phyloP scores from a whole-genome alignment of 2,329 filamentous ascomycete species.

The Curvularia spicifera region DNA sequence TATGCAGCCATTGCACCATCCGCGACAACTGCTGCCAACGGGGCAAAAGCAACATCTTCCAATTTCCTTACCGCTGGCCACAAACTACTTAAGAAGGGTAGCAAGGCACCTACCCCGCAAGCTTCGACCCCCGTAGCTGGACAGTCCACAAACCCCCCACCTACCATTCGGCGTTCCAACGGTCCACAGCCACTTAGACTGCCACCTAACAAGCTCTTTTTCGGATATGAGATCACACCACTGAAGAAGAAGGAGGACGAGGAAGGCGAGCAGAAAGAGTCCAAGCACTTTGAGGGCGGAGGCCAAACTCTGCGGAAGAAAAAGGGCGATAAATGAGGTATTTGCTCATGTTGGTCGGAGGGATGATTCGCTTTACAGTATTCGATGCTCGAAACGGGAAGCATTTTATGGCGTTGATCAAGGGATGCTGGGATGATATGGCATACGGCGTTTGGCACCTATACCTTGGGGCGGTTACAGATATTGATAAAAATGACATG shows the following conservation, averaged over 20 bases:
- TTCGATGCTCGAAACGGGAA: conserved; percentile 1
- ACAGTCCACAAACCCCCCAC: conserved; percentile 52
- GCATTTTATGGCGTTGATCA: conserved; percentile 38
- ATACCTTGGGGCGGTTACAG: conserved; percentile 10
- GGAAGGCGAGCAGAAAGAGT: conserved; percentile 64
- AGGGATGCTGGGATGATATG: conserved; percentile 14
- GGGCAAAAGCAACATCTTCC: conserved; percentile 69
- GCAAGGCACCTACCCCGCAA: conserved; percentile 72
- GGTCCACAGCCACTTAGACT: conserved; percentile 86
- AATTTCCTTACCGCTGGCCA: conserved; percentile 84
- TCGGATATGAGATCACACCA: conserved; percentile 92
- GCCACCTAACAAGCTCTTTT: conserved; percentile 90
- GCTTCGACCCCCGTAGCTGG: conserved; percentile 68
- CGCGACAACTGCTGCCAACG: conserved; percentile 67
- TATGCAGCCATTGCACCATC: conserved; percentile 88
- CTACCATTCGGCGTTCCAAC: conserved; percentile 63
- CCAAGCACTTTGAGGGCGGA: conserved; percentile 76
- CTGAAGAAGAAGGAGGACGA: conserved; percentile 74
- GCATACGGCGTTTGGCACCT: conserved; percentile 29
- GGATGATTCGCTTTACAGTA: background rate
- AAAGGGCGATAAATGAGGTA: conserved; percentile 58
- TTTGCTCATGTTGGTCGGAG: background rate
- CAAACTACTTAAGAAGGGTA: conserved; percentile 81
- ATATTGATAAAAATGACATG: background rate
- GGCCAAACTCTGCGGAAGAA: conserved; percentile 85